A percentile compares a stretch with the other conserved stretches of the same genome.
Evolutionary conservation across 2,329 filamentous ascomycete species (phyloP).

Genomic region (Arthrobotrys sphaeroides): DNA sequence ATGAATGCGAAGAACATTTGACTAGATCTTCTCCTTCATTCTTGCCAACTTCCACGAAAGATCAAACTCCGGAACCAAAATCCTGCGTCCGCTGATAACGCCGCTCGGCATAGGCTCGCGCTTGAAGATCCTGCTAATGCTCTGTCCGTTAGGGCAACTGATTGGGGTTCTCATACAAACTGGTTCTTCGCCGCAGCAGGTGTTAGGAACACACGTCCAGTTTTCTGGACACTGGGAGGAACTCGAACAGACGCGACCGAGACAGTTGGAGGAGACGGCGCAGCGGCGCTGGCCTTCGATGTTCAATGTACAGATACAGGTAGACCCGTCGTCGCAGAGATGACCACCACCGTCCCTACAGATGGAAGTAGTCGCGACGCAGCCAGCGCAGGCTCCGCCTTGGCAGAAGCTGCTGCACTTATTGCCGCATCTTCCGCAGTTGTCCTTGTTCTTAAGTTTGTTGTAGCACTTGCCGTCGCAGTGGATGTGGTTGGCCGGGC

Average conservation of each 20-base stretch:
- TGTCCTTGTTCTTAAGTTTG: background rate
- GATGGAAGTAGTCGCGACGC: background rate
- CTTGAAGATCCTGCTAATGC: slow-evolving; percentile 18
- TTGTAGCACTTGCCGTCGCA: slow-evolving; percentile 1
- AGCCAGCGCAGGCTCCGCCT: slow-evolving; percentile 38
- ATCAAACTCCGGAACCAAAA: slow-evolving; percentile 30
- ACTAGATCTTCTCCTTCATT: slow-evolving; percentile 2
- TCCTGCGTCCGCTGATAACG: slow-evolving; percentile 16
- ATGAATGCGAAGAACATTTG: too few relatives aligned
- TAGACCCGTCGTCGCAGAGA: slow-evolving; percentile 29
- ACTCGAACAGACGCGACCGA: background rate
- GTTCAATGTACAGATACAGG: slow-evolving; percentile 39
- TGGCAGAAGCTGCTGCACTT: slow-evolving; percentile 24
- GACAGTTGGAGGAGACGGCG: slow-evolving; percentile 14
- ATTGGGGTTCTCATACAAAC: slow-evolving; percentile 38
- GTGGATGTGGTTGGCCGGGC: slow-evolving; percentile 5
- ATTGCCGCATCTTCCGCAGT: slow-evolving; percentile 32
- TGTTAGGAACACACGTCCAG: slow-evolving; percentile 25
- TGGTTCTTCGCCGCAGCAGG: slow-evolving; percentile 29
- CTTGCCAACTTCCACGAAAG: slow-evolving; percentile 15
- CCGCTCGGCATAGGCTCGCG: background rate
- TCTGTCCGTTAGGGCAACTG: slow-evolving; percentile 35
- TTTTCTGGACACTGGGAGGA: slow-evolving; percentile 24
- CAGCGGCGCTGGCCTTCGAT: slow-evolving; percentile 32
- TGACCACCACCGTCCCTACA: slow-evolving; percentile 21